phyloP scores from a whole-genome alignment of 1,284 basidiomycete genomes.

The Coniferiporia weirii region DNA sequence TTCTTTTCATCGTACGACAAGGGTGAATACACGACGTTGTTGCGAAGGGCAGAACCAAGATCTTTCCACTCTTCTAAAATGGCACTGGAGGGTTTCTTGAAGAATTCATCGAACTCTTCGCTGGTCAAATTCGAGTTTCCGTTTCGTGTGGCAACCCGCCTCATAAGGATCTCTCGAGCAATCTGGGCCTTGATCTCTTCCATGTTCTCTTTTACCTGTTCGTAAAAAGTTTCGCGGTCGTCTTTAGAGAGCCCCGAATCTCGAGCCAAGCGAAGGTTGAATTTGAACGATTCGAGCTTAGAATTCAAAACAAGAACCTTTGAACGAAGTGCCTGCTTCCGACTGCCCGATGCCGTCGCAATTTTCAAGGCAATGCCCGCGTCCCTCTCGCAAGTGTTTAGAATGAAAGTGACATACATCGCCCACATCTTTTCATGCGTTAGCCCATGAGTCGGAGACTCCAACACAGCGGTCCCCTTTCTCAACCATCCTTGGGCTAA shows the following conservation, averaged over 20 bases:
- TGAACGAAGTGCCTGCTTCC: slow-evolving; percentile 34
- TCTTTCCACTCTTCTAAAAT: slow-evolving; percentile 6
- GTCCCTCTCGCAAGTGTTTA: slow-evolving; percentile 37
- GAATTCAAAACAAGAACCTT: slow-evolving; percentile 34
- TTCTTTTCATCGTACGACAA: slow-evolving; percentile 45
- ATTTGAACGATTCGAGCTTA: slow-evolving; percentile 36
- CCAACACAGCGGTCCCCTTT: background rate
- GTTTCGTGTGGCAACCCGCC: background rate
- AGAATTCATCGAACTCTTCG: background rate
- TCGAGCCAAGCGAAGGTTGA: slow-evolving; percentile 30
- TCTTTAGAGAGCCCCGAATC: slow-evolving; percentile 16
- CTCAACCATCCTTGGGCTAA: slow-evolving; percentile 31
- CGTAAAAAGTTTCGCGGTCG: slow-evolving; percentile 20
- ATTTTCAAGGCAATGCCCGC: slow-evolving; percentile 34
- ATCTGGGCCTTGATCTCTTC: slow-evolving; percentile 29
- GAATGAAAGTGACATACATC: slow-evolving; percentile 36
- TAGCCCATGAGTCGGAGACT: slow-evolving; percentile 10
- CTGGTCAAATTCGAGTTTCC: too few relatives aligned
- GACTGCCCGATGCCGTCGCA: slow-evolving; percentile 32
- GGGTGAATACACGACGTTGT: slow-evolving; percentile 33
- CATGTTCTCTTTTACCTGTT: slow-evolving; percentile 27
- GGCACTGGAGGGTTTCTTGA: background rate
- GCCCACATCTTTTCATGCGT: slow-evolving; percentile 31
- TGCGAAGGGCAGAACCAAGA: slow-evolving; percentile 1
- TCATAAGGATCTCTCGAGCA: slow-evolving; percentile 19